A percentile compares a stretch with the other conserved stretches of the same genome.
Evolutionary conservation across 1,139 yeast genomes (phyloP).

Genomic region (Pichia norvegensis): DNA sequence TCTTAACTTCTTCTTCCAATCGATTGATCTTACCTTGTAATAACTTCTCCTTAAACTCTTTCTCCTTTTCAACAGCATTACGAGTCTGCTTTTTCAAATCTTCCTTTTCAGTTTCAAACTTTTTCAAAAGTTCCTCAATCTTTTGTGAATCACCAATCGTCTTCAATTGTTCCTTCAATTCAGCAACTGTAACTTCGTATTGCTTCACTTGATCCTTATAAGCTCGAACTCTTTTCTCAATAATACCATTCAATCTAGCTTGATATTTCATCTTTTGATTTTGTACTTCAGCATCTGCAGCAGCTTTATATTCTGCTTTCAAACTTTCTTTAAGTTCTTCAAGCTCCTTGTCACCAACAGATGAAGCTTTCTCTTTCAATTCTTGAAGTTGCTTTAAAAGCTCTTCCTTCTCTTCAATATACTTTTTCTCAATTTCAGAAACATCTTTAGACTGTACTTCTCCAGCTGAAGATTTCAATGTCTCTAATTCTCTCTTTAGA

Average conservation of each 20-base stretch:
- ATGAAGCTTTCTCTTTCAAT: conserved; percentile 3
- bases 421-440: conserved; percentile 15
- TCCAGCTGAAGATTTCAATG: conserved; percentile 5
- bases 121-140: conserved; percentile 11
- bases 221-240: conserved; percentile 26
- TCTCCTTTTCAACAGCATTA: conserved; percentile 25
- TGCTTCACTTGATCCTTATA: conserved; percentile 9
- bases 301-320: conserved; percentile 19
- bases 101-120: conserved; percentile 25
- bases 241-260: conserved; percentile 26
- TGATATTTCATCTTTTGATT: conserved; percentile 24
- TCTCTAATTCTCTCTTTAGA: conserved; percentile 17
- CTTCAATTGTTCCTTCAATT: conserved; percentile 24
- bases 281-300: conserved; percentile 19
- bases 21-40: conserved; percentile 18
- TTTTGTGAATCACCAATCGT: conserved; percentile 6
- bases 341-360: conserved; percentile 11
- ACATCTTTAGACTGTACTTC: conserved; percentile 6
- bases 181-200: conserved; percentile 14
- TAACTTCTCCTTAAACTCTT: conserved; percentile 26
- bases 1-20: conserved; percentile 18
- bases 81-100: conserved; percentile 23
- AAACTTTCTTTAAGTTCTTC: conserved; percentile 21
- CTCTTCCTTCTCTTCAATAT: conserved; percentile 18
- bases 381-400: conserved; percentile 20